Base-by-base conservation (phyloP, 352 stramenopile species). In the Pythium sukuiense region DNA sequence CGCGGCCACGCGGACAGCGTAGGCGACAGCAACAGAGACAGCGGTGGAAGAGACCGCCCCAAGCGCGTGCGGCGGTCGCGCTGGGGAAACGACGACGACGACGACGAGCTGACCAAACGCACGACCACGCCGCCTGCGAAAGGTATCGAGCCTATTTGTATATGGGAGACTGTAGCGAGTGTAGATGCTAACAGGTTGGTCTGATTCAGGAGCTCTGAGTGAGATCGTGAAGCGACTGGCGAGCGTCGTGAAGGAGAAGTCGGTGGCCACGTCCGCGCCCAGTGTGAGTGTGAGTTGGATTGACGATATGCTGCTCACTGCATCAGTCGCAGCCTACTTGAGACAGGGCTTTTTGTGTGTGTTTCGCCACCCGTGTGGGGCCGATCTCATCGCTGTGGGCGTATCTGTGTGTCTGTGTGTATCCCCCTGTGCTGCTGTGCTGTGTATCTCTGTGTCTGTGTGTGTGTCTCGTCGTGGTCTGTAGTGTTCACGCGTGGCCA, bases 151-250 rank as follows among this genome's bases (percentile, higher is more conserved):
- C 20, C 20, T 24, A 24, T 24, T 24, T 24, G 20, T 24, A 24
- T 24, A 24, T 24, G 20, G 20, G 20, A 24, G 20, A 24, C 20
- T 24, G 20, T 24, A 24, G 20, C 20, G 20, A 24, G 20, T 24
- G 20, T 24, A 24, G 18, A 14, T 43, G 35, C 35, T 53, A 3
- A 48, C 9, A 9, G 9, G 8, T 26, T 39, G 7, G 6, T 59
- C 11, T 29, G n/a, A 24, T 20, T 0, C 30, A 70, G 70, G 56
- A 48, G 63, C 76, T 13, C 61, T 90, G 61, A 77, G 68, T 39
- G 84, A 89, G 50, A 83, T 93, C 18, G 84, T 89, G 13, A 81
- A 81, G 77, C 68, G 74, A 11, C 65, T 93, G 18, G 87, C 82
- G 27, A 80, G 65, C 20, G 77, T 93, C 27, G 82, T 93, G 26